These are phyloP conservation scores for Fusarium sp. DNA, from an alignment of 2,329 filamentous ascomycete genomes.

Conservation along the genomic window DNA sequence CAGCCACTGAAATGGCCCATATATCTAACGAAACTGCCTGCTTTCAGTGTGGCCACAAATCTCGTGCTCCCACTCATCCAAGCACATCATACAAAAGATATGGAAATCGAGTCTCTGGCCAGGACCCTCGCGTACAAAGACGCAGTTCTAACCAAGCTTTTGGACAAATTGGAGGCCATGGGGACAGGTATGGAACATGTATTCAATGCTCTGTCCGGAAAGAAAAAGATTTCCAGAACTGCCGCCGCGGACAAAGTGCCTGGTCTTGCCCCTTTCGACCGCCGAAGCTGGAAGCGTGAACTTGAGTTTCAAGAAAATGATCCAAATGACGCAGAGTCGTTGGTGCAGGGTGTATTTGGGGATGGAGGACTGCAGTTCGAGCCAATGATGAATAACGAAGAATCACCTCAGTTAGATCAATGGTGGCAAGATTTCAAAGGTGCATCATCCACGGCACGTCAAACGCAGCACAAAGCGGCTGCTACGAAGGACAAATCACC, in stretches of 20 bases:
- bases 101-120: slow-evolving; percentile 60
- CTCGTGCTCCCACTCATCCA: slow-evolving; percentile 67
- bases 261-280: slow-evolving; percentile 65
- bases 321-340: slow-evolving; percentile 51
- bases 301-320: slow-evolving; percentile 43
- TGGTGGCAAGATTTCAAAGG: slow-evolving; percentile 65
- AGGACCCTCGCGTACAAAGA: slow-evolving; percentile 65
- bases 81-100: slow-evolving; percentile 57
- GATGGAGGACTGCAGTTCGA: slow-evolving; percentile 51
- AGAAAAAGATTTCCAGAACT: slow-evolving; percentile 60
- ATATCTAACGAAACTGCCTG: slow-evolving; percentile 62
- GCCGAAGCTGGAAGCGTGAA: slow-evolving; percentile 55
- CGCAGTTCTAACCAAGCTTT: slow-evolving; percentile 62
- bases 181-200: slow-evolving; percentile 66
- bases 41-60: slow-evolving; percentile 60
- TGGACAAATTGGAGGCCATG: slow-evolving; percentile 67
- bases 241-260: slow-evolving; percentile 63
- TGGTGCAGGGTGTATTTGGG: slow-evolving; percentile 61
- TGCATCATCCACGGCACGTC: slow-evolving; percentile 44
- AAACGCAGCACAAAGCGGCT: slow-evolving; percentile 32
- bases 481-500: slow-evolving; percentile 19
- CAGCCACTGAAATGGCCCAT: slow-evolving; percentile 75
- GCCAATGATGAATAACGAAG: slow-evolving; percentile 49
- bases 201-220: slow-evolving; percentile 65
- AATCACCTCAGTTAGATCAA: slow-evolving; percentile 56